Percentiles rank a stretch among this genome's conserved stretches.
These are phyloP conservation scores for Bipolaris victoriae DNA, from an alignment of 2,329 filamentous ascomycete genomes.

Conservation along the genomic window DNA sequence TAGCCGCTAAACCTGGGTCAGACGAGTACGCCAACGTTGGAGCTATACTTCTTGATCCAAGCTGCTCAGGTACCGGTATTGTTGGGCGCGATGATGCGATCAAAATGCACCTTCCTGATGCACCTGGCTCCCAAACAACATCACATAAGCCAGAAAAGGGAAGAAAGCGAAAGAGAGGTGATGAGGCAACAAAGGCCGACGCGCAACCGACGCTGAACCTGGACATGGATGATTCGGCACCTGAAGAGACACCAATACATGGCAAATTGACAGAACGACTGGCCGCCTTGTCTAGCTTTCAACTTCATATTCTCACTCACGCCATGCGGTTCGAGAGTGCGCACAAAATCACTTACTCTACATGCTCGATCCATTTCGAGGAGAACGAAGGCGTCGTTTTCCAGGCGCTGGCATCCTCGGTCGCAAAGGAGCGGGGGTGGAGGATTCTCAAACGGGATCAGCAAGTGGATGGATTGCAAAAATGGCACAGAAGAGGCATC, in stretches of 20 bases:
- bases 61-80: conserved; percentile 95
- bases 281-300: conserved; percentile 77
- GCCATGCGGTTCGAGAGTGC: conserved; percentile 77
- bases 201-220: conserved; percentile 24
- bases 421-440: conserved; percentile 76
- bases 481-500: conserved; percentile 70
- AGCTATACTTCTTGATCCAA: conserved; percentile 86
- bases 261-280: conserved; percentile 62
- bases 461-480: conserved; percentile 76
- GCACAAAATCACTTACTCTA: conserved; percentile 82
- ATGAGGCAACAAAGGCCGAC: conserved; percentile 14
- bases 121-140: conserved; percentile 28
- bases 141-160: conserved; percentile 23
- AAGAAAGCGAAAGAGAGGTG: conserved; percentile 44
- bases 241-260: conserved; percentile 49
- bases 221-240: conserved; percentile 38
- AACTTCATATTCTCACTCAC: conserved; percentile 80
- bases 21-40: conserved; percentile 72
- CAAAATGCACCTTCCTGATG: conserved; percentile 63
- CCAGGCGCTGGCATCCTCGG: conserved; percentile 69
- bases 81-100: conserved; percentile 82
- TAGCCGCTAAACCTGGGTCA: conserved; percentile 71
- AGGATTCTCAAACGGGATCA: conserved; percentile 71
- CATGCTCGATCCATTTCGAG: conserved; percentile 83
- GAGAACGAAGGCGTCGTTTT: conserved; percentile 90